These are phyloP conservation scores for Coemansia umbellata DNA, from an alignment of 192 early-diverging fungal genomes.

Conservation along the genomic window DNA sequence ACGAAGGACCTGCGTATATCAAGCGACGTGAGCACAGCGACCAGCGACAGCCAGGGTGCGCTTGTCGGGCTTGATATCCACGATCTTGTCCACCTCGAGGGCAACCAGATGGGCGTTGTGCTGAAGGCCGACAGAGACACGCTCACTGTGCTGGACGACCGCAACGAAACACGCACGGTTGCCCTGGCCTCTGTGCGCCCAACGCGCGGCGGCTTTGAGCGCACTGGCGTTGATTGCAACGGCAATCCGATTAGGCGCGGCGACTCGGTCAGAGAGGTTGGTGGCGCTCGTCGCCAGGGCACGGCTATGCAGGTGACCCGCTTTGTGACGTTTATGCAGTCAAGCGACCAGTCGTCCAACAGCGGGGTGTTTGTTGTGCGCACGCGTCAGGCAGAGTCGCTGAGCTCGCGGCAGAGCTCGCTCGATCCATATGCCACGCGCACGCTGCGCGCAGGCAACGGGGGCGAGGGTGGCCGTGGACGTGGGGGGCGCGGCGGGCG, in stretches of 20 bases:
- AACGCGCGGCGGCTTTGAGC: slow-evolving; percentile 51
- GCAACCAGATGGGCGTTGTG: slow-evolving; percentile 74
- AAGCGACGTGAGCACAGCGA: slow-evolving; percentile 64
- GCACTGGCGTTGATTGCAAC: slow-evolving; percentile 59
- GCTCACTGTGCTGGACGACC: slow-evolving; percentile 76
- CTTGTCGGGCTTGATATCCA: slow-evolving; percentile 78
- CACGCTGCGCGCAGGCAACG: slow-evolving; percentile 13
- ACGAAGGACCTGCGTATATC: slow-evolving; percentile 80
- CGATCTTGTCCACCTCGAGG: slow-evolving; percentile 82
- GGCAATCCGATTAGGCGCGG: slow-evolving; percentile 55
- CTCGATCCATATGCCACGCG: slow-evolving; percentile 46
- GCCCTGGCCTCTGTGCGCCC: slow-evolving; percentile 67
- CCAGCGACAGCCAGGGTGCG: slow-evolving; percentile 6
- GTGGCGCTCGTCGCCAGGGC: slow-evolving; percentile 62
- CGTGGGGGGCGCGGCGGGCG: slow-evolving; percentile 21
- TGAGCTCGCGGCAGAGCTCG: slow-evolving; percentile 17
- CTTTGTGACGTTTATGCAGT: slow-evolving; percentile 74
- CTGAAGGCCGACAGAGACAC: slow-evolving; percentile 72
- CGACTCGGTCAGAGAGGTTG: slow-evolving; percentile 70
- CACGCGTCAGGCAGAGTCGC: slow-evolving; percentile 59
- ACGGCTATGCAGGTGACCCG: slow-evolving; percentile 82
- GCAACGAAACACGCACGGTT: slow-evolving; percentile 60
- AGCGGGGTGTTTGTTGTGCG: slow-evolving; percentile 72
- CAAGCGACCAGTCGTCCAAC: slow-evolving; percentile 69
- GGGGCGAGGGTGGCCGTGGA: slow-evolving; percentile 11